Conservation (phyloP, 345 rosid genomes). For the Excoecaria agallocha region DNA sequence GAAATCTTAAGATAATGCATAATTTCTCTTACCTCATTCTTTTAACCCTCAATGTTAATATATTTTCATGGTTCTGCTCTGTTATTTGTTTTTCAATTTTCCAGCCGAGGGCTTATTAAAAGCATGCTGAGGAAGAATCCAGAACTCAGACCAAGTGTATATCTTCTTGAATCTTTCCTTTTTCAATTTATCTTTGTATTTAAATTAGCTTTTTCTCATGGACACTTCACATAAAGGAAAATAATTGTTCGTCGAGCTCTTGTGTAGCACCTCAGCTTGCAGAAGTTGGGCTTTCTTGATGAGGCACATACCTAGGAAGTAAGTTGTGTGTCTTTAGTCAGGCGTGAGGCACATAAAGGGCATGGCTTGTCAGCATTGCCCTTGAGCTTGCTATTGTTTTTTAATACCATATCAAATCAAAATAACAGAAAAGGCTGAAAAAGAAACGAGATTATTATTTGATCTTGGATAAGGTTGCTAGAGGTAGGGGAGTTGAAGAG, state of each 20-base stretch:
- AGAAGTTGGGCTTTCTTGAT: neutral
- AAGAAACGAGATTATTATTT: neutral
- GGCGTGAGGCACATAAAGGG: neutral
- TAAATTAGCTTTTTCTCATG: neutral
- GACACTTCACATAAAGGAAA: neutral
- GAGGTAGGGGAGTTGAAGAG: neutral
- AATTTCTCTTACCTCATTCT: neutral
- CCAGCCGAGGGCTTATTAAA: conserved; percentile 90
- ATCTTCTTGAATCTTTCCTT: conserved; percentile 29
- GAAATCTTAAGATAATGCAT: neutral
- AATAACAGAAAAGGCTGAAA: neutral
- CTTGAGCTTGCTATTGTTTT: neutral
- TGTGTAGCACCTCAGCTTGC: neutral
- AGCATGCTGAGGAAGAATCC: conserved; percentile 99
- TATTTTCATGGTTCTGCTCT: neutral
- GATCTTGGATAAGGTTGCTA: neutral
- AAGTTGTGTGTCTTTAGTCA: neutral
- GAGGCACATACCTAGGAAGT: neutral
- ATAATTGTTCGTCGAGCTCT: neutral
- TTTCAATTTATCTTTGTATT: neutral
- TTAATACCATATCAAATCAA: neutral
- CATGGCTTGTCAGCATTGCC: neutral
- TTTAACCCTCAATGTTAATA: neutral
- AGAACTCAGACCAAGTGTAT: conserved; percentile 92
- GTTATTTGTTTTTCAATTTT: conserved; percentile 18